Percentiles rank a stretch among this genome's conserved stretches.
Conservation (phyloP, 768 basidiomycete genomes). For the Trametes sanguinea region DNA sequence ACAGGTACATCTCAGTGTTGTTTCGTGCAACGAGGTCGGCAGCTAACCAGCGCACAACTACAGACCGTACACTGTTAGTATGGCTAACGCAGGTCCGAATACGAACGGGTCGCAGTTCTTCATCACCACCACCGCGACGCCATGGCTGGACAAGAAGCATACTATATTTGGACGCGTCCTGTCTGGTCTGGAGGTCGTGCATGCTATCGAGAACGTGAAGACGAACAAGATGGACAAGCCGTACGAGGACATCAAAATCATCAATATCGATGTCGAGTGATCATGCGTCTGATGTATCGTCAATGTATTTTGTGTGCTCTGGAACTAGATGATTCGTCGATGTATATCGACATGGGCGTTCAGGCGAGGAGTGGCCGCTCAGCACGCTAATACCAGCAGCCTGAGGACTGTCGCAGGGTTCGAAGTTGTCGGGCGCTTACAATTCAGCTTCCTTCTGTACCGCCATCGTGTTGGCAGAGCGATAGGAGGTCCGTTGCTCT, state of each 20-base stretch:
- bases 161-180: conserved; percentile 92
- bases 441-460: no score
- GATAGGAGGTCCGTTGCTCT: no score
- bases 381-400: no score
- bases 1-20: conserved; percentile 57
- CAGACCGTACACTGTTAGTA: conserved; percentile 93
- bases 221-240: conserved; percentile 85
- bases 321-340: background rate
- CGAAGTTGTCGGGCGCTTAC: no score
- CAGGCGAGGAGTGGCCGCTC: no score
- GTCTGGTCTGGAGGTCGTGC: conserved; percentile 86
- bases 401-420: no score
- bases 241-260: conserved; percentile 90
- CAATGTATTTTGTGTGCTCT: background rate
- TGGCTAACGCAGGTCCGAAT: conserved; percentile 88
- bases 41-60: background rate
- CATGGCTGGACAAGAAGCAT: conserved; percentile 90
- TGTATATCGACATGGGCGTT: no score
- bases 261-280: conserved; percentile 75
- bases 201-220: conserved; percentile 90
- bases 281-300: background rate
- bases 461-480: no score
- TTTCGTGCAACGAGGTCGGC: background rate
- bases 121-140: conserved; percentile 92
- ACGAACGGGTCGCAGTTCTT: conserved; percentile 99